Evolutionary conservation across 2,329 filamentous ascomycete species (phyloP), one percentile per base, ranked within the genome.

Genomic region (Akanthomyces dipterigenus): DNA sequence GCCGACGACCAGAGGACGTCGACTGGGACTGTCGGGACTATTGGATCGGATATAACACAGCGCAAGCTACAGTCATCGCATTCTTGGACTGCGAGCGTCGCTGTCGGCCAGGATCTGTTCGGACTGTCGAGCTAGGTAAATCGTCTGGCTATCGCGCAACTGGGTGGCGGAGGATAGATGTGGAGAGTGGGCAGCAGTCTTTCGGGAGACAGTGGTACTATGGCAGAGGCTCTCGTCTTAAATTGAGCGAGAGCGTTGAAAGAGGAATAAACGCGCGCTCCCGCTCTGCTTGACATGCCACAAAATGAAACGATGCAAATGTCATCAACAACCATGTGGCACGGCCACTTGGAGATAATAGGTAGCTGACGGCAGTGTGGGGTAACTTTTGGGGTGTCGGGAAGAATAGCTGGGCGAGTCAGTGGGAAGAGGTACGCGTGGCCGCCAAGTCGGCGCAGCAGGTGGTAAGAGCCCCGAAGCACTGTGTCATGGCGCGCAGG

Each of bases 1-100:
- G 60, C 68, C 67, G 65, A 62, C 58, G 45, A 61, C 63, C 58
- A 22, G 22, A 34, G 18, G 43, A 50, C 24, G 58, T 38, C 58
- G 58, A 61, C 56, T 43, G 58, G 58, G 50, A 42, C 28, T 26
- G 31, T 22, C 43, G 12, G 36, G 42, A 42, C 42, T 49, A 55
- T 42, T 40, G 20, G 3, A 55, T 49, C n/a, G 48, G 26, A 12
- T 28, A n/a, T 12, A 6, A n/a, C 40, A 5, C 40, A 22, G 5
- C 28, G 12, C 11, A 6, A 16, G 31, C n/a, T 48, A 40, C 22
- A 22, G 9, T 42, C 42, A 49, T 61, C 11, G 45, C 31, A 61
- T 55, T 46, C 50, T 46, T 18, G 26, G 36, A 18, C 38, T 8
- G n/a, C 8, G 11, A 11, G 11, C 24, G 9, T 16, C 18, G 36